These are phyloP conservation scores for Pseudogymnoascus sp. DNA, from an alignment of 2,329 filamentous ascomycete genomes.

Conservation along the genomic window DNA sequence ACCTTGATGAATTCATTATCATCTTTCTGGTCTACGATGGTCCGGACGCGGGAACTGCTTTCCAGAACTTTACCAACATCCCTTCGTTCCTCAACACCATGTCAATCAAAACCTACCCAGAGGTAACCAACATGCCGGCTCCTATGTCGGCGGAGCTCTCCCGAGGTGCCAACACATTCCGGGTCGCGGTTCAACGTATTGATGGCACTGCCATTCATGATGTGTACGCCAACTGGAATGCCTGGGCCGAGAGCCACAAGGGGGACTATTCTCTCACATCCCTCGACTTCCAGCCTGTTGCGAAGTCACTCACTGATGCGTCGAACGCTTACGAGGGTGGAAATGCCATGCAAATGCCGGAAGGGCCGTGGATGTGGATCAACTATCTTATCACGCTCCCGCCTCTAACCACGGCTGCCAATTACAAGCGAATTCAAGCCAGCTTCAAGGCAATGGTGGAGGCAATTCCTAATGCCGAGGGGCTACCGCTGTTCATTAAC, in stretches of 20 bases:
- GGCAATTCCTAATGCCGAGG: slow-evolving; percentile 23
- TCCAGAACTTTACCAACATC: slow-evolving; percentile 29
- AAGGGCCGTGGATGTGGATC: slow-evolving; percentile 29
- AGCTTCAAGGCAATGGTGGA: slow-evolving; percentile 28
- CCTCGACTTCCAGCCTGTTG: slow-evolving; percentile 27
- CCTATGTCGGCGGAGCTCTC: slow-evolving; percentile 25
- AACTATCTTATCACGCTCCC: slow-evolving; percentile 26
- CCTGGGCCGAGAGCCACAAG: slow-evolving; percentile 28
- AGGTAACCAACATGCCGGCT: slow-evolving; percentile 30
- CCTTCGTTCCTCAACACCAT: slow-evolving; percentile 26
- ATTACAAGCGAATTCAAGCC: slow-evolving; percentile 25
- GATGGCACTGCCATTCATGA: slow-evolving; percentile 14
- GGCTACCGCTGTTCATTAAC: slow-evolving; percentile 26
- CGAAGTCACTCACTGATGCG: slow-evolving; percentile 27
- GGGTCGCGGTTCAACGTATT: slow-evolving; percentile 27
- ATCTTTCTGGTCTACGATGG: slow-evolving; percentile 33
- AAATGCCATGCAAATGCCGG: slow-evolving; percentile 31
- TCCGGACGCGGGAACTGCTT: slow-evolving; percentile 26
- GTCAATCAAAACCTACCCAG: slow-evolving; percentile 25
- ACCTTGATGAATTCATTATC: slow-evolving; percentile 28
- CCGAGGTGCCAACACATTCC: slow-evolving; percentile 29
- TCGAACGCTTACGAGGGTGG: slow-evolving; percentile 27
- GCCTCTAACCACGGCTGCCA: slow-evolving; percentile 19
- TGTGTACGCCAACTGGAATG: slow-evolving; percentile 20
- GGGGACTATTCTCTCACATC: slow-evolving; percentile 22